phyloP scores from a whole-genome alignment of 495 filamentous ascomycete species.

The Talaromyces proteolyticus region DNA sequence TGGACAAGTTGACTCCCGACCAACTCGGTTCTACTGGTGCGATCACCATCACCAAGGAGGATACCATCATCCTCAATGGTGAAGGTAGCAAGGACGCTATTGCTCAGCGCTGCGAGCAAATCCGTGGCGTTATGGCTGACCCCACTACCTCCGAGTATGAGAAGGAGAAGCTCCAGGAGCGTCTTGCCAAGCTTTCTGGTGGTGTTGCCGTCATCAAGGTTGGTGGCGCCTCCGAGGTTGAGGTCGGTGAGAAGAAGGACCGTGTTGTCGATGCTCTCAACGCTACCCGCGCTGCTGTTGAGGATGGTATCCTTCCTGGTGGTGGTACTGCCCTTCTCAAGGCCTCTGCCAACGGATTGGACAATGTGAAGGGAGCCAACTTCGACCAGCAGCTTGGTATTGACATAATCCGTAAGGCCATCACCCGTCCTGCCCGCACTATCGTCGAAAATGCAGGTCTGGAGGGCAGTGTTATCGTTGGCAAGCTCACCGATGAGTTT shows the following conservation, averaged over 20 bases:
- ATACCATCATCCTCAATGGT: slow-evolving; percentile 97
- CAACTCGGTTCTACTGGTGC: slow-evolving; percentile 96
- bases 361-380: slow-evolving; percentile 78
- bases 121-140: slow-evolving; percentile 93
- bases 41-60: slow-evolving; percentile 99
- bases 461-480: slow-evolving; percentile 93
- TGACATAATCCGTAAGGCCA: slow-evolving; percentile 93
- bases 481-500: slow-evolving; percentile 95
- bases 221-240: slow-evolving; percentile 93
- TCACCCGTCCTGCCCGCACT: slow-evolving; percentile 86
- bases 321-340: slow-evolving; percentile 98
- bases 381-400: slow-evolving; percentile 99
- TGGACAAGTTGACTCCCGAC: slow-evolving; percentile 92
- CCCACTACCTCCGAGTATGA: slow-evolving; percentile 94
- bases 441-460: slow-evolving; percentile 98
- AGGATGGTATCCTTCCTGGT: slow-evolving; percentile 97
- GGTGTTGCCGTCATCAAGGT: slow-evolving; percentile 99
- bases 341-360: slow-evolving; percentile 84
- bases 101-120: slow-evolving; percentile 95
- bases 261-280: slow-evolving; percentile 97
- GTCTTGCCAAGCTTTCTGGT: slow-evolving; percentile 97
- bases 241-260: slow-evolving; percentile 99
- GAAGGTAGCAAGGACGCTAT: slow-evolving; percentile 94
- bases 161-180: slow-evolving; percentile 99
- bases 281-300: slow-evolving; percentile 95